A percentile compares a stretch with the other conserved stretches of the same genome.
Conservation (phyloP, 495 filamentous ascomycete genomes). For the Sphaerosporella brunnea region DNA sequence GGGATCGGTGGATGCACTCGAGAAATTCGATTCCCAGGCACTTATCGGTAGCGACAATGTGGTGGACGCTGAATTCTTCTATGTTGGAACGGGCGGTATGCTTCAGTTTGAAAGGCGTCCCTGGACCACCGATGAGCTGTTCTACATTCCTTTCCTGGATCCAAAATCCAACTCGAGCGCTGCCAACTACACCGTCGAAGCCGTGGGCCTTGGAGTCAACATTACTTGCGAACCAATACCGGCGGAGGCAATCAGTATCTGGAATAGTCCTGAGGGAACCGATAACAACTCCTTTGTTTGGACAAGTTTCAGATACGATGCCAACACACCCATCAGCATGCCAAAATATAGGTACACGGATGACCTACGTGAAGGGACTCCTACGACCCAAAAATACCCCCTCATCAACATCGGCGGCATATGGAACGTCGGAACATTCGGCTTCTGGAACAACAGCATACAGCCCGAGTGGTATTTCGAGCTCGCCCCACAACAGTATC, state of each 20-base stretch:
- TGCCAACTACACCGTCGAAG: constrained; percentile 2
- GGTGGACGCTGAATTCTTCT: neutral
- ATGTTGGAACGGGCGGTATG: neutral
- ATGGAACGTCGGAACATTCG: neutral
- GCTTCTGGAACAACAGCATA: neutral
- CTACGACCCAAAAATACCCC: neutral
- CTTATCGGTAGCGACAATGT: constrained; percentile 1
- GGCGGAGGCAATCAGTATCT: neutral
- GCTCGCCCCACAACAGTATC: neutral
- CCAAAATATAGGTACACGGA: neutral
- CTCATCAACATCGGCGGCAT: too few species aligned
- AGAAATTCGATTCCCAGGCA: constrained; percentile 1
- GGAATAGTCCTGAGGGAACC: neutral
- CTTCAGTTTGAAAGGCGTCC: neutral
- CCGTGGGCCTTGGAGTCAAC: neutral
- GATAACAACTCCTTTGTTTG: neutral
- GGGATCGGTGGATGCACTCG: neutral
- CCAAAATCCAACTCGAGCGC: constrained; percentile 3
- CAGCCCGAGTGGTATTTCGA: neutral
- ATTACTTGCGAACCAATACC: neutral
- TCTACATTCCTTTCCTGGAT: neutral
- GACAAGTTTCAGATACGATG: neutral
- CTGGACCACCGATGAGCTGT: neutral
- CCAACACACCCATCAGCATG: neutral
- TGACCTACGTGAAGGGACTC: neutral